A percentile compares a stretch with the other conserved stretches of the same genome.
phyloP scores from a whole-genome alignment of 1,139 yeast species.

The Hanseniaspora uvarum region DNA sequence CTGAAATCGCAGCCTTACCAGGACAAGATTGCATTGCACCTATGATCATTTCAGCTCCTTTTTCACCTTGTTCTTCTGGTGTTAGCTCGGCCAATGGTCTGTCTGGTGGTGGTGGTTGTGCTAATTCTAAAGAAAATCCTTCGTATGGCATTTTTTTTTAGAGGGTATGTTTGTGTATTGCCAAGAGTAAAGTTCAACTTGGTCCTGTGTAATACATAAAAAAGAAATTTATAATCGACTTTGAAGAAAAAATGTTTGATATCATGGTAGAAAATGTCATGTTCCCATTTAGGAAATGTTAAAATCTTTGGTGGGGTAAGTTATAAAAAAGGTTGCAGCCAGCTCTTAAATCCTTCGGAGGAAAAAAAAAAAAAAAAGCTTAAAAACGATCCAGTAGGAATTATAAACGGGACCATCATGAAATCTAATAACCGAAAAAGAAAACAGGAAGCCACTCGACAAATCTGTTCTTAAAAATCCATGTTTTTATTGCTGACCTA shows the following conservation, averaged over 20 bases:
- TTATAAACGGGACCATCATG: no score
- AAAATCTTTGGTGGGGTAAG: no score
- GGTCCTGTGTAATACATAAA: not conserved
- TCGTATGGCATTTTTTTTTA: slow-evolving; percentile 32
- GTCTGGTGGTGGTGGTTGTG: slow-evolving; percentile 31
- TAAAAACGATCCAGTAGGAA: no score
- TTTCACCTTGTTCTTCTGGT: slow-evolving; percentile 86
- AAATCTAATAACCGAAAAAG: no score
- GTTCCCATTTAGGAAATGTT: no score
- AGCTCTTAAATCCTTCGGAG: no score
- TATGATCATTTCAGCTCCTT: slow-evolving; percentile 78
- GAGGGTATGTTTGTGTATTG: not conserved
- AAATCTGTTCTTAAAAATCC: no score
- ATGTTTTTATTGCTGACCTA: no score
- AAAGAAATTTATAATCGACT: not conserved
- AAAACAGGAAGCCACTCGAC: no score
- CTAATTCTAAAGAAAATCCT: slow-evolving; percentile 35
- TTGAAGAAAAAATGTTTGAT: not conserved
- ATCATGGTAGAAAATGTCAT: no score
- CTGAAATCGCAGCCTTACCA: slow-evolving; percentile 83
- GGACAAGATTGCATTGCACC: slow-evolving; percentile 87
- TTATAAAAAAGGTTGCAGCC: no score
- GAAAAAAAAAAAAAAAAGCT: no score
- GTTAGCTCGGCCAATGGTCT: slow-evolving; percentile 61
- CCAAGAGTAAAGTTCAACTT: not conserved